phyloP scores from a whole-genome alignment of 1,284 basidiomycete species.

The Anthracocystis panici-leucophaei region DNA sequence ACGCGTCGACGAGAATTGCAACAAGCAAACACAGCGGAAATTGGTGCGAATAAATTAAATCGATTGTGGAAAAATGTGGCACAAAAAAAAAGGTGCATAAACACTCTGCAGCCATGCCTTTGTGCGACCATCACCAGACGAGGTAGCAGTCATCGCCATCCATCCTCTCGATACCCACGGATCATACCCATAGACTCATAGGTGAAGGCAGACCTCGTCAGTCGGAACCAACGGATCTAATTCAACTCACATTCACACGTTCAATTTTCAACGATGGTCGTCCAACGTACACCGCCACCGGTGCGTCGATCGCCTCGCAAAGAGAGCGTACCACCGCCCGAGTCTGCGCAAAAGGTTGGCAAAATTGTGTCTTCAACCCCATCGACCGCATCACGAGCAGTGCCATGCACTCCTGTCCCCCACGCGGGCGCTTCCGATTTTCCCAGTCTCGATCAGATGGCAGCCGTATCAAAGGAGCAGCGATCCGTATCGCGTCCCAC shows the following conservation, averaged over 20 bases:
- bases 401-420: constrained; percentile 31
- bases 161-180: constrained; percentile 18
- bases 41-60: not conserved
- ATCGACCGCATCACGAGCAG: constrained; percentile 18
- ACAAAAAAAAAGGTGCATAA: no score
- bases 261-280: constrained; percentile 23
- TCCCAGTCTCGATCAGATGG: constrained; percentile 51
- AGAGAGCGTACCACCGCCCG: constrained; percentile 11
- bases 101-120: no score
- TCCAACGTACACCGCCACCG: constrained; percentile 38
- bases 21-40: not conserved
- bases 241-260: not conserved
- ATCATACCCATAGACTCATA: constrained; percentile 12
- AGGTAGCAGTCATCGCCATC: constrained; percentile 5
- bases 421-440: constrained; percentile 24
- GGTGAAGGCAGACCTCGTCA: not conserved
- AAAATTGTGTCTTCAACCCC: constrained; percentile 21
- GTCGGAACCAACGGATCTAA: not conserved
- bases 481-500: constrained; percentile 31
- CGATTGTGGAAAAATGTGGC: constrained; percentile 9
- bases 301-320: constrained; percentile 41
- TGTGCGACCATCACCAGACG: constrained; percentile 3
- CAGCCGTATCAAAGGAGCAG: constrained; percentile 40
- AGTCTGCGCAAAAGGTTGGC: constrained; percentile 18
- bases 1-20: constrained; percentile 15